These are phyloP conservation scores for Amanita molliuscula DNA, from an alignment of 768 basidiomycete genomes.

Conservation along the genomic window DNA sequence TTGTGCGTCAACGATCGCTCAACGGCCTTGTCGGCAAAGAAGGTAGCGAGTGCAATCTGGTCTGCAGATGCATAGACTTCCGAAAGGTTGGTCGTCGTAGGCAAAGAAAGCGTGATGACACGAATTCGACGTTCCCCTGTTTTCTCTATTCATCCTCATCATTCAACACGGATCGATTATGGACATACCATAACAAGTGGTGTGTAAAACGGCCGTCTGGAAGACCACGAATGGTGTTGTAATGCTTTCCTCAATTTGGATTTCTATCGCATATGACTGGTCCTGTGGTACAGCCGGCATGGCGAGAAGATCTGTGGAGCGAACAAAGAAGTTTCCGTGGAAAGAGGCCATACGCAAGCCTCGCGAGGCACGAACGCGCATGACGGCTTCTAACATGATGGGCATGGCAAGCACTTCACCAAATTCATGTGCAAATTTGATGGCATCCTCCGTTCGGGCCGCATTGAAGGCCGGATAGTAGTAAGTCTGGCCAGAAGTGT, in stretches of 20 bases:
- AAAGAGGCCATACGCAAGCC: constrained; percentile 94
- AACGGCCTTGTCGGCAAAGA: constrained; percentile 87
- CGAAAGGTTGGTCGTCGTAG: constrained; percentile 79
- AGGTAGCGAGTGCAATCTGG: constrained; percentile 75
- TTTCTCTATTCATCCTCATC: neutral
- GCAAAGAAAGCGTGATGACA: constrained; percentile 80
- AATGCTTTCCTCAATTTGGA: constrained; percentile 92
- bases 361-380: constrained; percentile 95
- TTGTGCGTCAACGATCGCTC: constrained; percentile 80
- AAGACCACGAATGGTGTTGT: constrained; percentile 86
- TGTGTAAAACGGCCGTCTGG: constrained; percentile 92
- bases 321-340: constrained; percentile 98
- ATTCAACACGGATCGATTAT: neutral
- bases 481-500: constrained; percentile 96
- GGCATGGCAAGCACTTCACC: constrained; percentile 88
- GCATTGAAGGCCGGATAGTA: constrained; percentile 99
- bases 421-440: constrained; percentile 98
- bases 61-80: constrained; percentile 89
- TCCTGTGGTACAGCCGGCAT: constrained; percentile 97
- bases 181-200: constrained; percentile 70
- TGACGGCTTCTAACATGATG: constrained; percentile 94
- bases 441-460: constrained; percentile 84
- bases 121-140: constrained; percentile 79
- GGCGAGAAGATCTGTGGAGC: constrained; percentile 91
- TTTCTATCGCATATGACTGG: constrained; percentile 91